Evolutionary conservation across 2,329 filamentous ascomycete species (phyloP), one percentile per base, ranked within the genome.

Genomic region (Aspergillus japonicus): DNA sequence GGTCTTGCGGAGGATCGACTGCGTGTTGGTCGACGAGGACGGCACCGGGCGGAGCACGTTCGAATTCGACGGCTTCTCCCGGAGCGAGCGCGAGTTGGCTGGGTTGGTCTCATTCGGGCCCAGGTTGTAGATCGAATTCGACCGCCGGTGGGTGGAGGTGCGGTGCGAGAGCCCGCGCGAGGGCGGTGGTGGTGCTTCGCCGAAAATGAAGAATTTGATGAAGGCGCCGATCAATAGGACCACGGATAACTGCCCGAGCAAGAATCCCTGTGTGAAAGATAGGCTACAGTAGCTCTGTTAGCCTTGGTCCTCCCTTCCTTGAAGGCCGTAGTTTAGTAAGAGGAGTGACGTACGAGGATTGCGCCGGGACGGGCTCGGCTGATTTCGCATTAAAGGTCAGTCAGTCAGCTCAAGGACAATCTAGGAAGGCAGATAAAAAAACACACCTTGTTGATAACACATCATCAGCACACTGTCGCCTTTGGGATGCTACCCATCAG

Each of bases 191-290:
- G 92, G 92, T 5, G 92, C 87, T 73, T 98, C 95, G 68, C 95
- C 95, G 73, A 99, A 98, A 72, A 99, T 98, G 85, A 99, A 99
- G 85, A 97, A 99, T 75, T 96, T 96, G 77, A 99, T 98, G 78
- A 99, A 98, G 67, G 90, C 91, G 65, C 92, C 93, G 62, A 99
- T 87, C 44, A 99, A 83, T 24, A 98, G 81, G 14, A 96, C 91
- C 50, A 99, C 90, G 2, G 92, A 96, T 54, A 99, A 83, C 76
- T 99, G 95, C 53, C 95, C 95, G 33, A 98, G 83, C 52, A 99
- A 87, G 68, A 99, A 89, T 29, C 95, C 95, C 74, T 96, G 92
- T 0, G 92, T 96, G 76, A 98, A 98, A 39, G 92, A 95, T 67
- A 95, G 82, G 47, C 91, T 94, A 71, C 24, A 47, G 23, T 51